Conservation (phyloP, 2,329 filamentous ascomycete species). For the Stachybotrys chartarum region DNA sequence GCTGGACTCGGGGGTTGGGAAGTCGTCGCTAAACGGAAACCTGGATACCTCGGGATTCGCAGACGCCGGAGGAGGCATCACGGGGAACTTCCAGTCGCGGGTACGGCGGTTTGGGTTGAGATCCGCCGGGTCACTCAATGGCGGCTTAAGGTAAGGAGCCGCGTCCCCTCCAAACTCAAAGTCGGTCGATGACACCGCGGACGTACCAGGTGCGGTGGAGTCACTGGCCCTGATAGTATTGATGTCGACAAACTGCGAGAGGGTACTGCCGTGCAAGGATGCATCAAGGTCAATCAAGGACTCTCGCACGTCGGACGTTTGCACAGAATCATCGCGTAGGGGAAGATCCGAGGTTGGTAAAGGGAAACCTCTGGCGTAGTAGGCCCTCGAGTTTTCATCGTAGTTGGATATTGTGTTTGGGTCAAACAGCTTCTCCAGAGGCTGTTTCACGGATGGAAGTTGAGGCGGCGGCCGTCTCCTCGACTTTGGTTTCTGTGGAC, state of each 20-base stretch:
- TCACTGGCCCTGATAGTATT: slow-evolving; percentile 49
- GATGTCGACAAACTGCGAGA: slow-evolving; percentile 54
- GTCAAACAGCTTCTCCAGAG: slow-evolving; percentile 59
- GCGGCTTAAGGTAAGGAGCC: slow-evolving; percentile 35
- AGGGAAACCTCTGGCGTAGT: slow-evolving; percentile 45
- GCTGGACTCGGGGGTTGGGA: slow-evolving; percentile 15
- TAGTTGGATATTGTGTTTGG: slow-evolving; percentile 59
- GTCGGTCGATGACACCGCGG: slow-evolving; percentile 32
- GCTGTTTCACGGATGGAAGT: slow-evolving; percentile 49
- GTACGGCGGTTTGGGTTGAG: slow-evolving; percentile 42
- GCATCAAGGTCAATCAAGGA: slow-evolving; percentile 59
- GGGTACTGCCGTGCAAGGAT: slow-evolving; percentile 47
- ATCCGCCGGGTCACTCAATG: slow-evolving; percentile 52
- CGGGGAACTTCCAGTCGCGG: slow-evolving; percentile 53
- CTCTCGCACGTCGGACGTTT: slow-evolving; percentile 46
- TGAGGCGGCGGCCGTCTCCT: slow-evolving; percentile 52
- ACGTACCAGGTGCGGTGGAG: slow-evolving; percentile 18
- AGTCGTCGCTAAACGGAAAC: slow-evolving; percentile 36
- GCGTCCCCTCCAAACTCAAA: slow-evolving; percentile 40
- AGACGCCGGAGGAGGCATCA: slow-evolving; percentile 42
- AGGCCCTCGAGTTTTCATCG: slow-evolving; percentile 54
- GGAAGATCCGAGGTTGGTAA: slow-evolving; percentile 47
- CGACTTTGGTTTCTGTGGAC: slow-evolving; percentile 44
- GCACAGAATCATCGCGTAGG: slow-evolving; percentile 46
- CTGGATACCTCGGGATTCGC: slow-evolving; percentile 45